phyloP scores from a whole-genome alignment of 345 rosid species.

The Gossypium anomalum region DNA sequence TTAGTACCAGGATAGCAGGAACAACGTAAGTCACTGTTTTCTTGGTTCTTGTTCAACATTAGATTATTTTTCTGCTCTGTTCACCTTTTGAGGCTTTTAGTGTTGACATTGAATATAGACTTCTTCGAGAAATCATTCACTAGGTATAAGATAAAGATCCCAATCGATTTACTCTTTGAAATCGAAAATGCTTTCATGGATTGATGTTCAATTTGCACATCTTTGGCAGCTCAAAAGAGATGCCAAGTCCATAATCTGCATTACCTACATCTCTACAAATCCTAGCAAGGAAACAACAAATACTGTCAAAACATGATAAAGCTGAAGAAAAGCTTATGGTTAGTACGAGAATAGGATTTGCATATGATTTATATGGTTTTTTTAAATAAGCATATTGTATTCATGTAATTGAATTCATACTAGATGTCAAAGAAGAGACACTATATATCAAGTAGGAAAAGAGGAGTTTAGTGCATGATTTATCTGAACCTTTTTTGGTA shows the following conservation, averaged over 20 bases:
- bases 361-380: not conserved
- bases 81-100: not conserved
- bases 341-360: not conserved
- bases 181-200: not conserved
- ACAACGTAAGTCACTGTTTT: conserved; percentile 58
- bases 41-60: not conserved
- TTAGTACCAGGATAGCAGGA: conserved; percentile 91
- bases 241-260: not conserved
- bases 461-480: not conserved
- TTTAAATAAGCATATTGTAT: not conserved
- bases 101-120: not conserved
- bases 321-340: not conserved
- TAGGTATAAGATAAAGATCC: not conserved
- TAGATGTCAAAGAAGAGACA: not conserved
- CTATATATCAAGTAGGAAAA: not conserved
- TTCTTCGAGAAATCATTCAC: not conserved
- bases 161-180: not conserved
- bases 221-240: not conserved
- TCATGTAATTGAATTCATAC: not conserved
- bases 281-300: not conserved
- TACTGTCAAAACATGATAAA: not conserved
- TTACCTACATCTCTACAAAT: not conserved
- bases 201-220: not conserved
- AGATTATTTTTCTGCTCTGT: not conserved
- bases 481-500: not conserved